Evolutionary conservation across 176 grass and related monocot genomes (phyloP).

Genomic region (Cocos nucifera): DNA sequence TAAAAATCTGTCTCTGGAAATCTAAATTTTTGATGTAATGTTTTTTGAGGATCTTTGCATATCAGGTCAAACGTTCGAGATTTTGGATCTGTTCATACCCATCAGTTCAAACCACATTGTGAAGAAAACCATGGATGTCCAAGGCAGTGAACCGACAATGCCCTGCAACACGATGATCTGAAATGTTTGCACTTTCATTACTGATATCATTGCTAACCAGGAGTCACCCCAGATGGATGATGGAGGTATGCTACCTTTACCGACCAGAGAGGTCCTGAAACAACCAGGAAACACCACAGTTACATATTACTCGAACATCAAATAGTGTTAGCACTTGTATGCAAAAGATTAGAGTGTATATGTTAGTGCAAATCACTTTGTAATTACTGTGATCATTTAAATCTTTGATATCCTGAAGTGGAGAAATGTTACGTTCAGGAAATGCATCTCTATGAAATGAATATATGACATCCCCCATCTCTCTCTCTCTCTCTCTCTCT

Average conservation of each 20-base stretch:
- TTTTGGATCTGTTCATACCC: slow-evolving; percentile 31
- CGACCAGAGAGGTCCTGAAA: slow-evolving; percentile 42
- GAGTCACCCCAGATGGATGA: slow-evolving; percentile 67
- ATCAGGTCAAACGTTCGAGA: neutral
- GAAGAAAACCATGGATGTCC: slow-evolving; percentile 91
- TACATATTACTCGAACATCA: no score
- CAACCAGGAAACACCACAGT: slow-evolving; percentile 5
- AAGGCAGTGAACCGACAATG: slow-evolving; percentile 80
- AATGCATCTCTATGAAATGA: no score
- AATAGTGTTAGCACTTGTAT: no score
- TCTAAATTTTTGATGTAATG: no score
- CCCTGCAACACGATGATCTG: slow-evolving; percentile 96
- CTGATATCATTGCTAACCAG: slow-evolving; percentile 59
- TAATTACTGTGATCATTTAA: no score
- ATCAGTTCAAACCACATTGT: slow-evolving; percentile 99
- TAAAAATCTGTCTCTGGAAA: no score
- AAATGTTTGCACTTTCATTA: slow-evolving; percentile 80
- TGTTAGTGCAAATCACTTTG: no score
- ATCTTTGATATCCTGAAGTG: no score
- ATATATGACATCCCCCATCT: no score
- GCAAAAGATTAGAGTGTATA: no score
- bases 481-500: no score
- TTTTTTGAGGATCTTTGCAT: neutral
- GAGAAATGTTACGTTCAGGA: no score
- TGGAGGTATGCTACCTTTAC: slow-evolving; percentile 35